Evolutionary conservation across 2,329 filamentous ascomycete genomes (phyloP), one percentile per base, ranked within the genome.

Genomic region (Penicillium sp.): DNA sequence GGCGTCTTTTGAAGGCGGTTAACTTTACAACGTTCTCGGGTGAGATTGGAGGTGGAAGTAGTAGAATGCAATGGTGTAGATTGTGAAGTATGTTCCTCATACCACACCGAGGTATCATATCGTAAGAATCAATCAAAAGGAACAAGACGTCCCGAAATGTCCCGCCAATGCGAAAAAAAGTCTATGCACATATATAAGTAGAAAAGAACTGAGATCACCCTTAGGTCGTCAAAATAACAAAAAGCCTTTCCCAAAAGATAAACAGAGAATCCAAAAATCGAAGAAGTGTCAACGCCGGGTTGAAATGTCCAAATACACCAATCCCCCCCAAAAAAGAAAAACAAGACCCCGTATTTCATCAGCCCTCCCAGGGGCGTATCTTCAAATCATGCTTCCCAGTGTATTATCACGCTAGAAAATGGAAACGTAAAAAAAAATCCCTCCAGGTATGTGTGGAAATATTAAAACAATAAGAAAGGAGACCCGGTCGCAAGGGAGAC

Each of bases 381-480:
- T 57, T 61, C 57, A 56, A 61, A 34, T 60, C 58, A 43, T 64
- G 53, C 53, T 63, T 60, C 62, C 62, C 59, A 57, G 58, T 61
- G 55, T 65, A 67, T 65, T 51, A 58, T 50, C 54, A 55, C 59
- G 39, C 58, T 54, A 48, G 52, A 43, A 50, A 56, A 41, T 51
- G 53, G 31, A 57, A 53, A 53, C 52, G 27, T 57, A 47, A 55
- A 60, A 52, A 52, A 36, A 34, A 36, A 23, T 25, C 41, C 59
- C 53, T 57, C 50, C 60, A 38, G 48, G 44, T 58, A 62, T 60
- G 57, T 62, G 52, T 41, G 50, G 48, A 39, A 62, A 61, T 65
- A 66, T 65, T 65, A 65, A 64, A 60, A 66, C 61, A 66, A 36
- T 57, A 57, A 51, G 62, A 67, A 55, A 36, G 15, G n/a, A 46